Evolutionary conservation across 148 eudicot species (phyloP).

Genomic region (Tetragonia tetragonoides): DNA sequence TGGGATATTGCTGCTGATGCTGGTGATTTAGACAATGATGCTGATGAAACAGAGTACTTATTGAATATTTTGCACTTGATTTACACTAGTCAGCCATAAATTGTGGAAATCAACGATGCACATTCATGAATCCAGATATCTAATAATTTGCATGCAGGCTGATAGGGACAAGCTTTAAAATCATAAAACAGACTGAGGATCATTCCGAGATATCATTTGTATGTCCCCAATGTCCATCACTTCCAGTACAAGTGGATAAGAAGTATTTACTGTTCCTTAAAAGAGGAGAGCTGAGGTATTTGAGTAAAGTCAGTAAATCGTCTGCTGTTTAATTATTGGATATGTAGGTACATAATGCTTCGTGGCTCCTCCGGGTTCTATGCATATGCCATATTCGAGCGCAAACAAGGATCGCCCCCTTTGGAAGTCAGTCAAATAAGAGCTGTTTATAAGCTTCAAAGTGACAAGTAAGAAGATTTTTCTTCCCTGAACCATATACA

Average conservation of each 20-base stretch:
- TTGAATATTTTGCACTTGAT: background rate
- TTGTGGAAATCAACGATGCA: background rate
- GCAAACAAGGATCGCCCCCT: slow-evolving; percentile 39
- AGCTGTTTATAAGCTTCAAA: slow-evolving; percentile 54
- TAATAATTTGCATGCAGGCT: slow-evolving; percentile 26
- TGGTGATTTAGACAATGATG: slow-evolving; percentile 18
- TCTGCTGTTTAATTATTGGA: background rate
- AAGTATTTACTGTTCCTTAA: slow-evolving; percentile 20
- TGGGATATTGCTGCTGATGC: slow-evolving; percentile 55
- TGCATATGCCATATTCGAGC: slow-evolving; percentile 58
- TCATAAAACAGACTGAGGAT: slow-evolving; percentile 29
- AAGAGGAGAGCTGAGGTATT: background rate
- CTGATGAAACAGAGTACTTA: slow-evolving; percentile 30
- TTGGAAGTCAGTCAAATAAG: slow-evolving; percentile 46
- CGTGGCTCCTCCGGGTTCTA: slow-evolving; percentile 66
- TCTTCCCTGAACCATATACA: no score
- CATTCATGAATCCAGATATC: background rate
- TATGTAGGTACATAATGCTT: slow-evolving; percentile 57
- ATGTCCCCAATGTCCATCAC: slow-evolving; percentile 25
- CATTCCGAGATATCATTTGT: slow-evolving; percentile 43
- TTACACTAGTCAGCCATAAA: background rate
- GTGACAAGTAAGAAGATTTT: slow-evolving; percentile 31
- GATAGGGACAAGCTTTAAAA: slow-evolving; percentile 28
- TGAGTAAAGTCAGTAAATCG: background rate
- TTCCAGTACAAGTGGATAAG: slow-evolving; percentile 42